Evolutionary conservation across 352 stramenopile genomes (phyloP), one percentile per base, ranked within the genome.

Genomic region (Phytophthora lateralis): DNA sequence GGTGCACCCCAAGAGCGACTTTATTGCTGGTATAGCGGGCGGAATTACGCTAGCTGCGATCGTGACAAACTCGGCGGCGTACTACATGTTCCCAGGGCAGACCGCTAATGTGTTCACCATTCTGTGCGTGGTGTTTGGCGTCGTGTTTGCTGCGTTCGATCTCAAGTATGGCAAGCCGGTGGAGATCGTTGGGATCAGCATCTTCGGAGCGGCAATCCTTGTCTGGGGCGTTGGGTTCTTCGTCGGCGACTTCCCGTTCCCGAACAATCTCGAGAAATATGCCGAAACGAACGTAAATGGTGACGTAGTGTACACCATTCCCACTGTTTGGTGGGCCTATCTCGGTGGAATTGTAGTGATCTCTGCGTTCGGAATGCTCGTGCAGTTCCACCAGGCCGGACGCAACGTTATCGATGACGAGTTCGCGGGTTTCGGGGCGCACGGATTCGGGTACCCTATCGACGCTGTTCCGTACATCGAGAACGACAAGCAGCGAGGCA

Each of bases 201-300:
- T 79, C 32, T 69, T 75, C 21, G 71, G 71, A 0, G 68, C 75
- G 8, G 48, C 54, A 0, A 49, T 45, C 10, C 27, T 78, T 0
- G 66, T 73, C 1, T 81, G 75, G 72, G 75, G 75, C 18, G 41
- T 83, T 10, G 66, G 75, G 14, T 83, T 71, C 46, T 83, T 79
- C 49, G 71, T 61, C 15, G 69, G 75, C 10, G 48, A 77, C 29
- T 83, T 77, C 52, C 71, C 71, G 8, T 74, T 65, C 46, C 58
- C 63, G 15, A 65, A 62, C 26, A 47, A 78, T 30, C 69, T 80
- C 17, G 51, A 78, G 20, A 63, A 62, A 12, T 80, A 72, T 26
- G 57, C 58, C 2, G 57, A 39, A 1, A 48, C 67, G 32, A 55
- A 51, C 7, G 20, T 34, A 4, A 62, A 74, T 29, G 74, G 71